Percentiles rank a stretch among this genome's conserved stretches.
These are phyloP conservation scores for Diplocarpon mali DNA, from an alignment of 2,329 filamentous ascomycete genomes.

Conservation along the genomic window DNA sequence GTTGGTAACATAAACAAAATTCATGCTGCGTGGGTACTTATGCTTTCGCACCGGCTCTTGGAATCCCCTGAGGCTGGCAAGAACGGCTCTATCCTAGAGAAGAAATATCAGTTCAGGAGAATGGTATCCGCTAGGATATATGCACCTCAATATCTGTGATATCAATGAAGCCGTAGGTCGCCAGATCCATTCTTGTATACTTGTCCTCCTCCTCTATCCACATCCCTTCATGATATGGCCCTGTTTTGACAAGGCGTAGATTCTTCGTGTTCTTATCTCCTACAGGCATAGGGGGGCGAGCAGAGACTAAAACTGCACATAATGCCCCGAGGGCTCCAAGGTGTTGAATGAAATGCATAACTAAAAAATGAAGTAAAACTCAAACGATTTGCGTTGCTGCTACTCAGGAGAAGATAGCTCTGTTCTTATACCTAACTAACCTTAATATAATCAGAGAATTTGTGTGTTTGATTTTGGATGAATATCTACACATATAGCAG, in stretches of 20 bases:
- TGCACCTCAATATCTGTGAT: constrained; percentile 12
- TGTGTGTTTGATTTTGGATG: too few relatives aligned
- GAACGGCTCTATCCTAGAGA: background rate
- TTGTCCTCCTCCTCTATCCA: constrained; percentile 14
- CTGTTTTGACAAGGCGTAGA: constrained; percentile 11
- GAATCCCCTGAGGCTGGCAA: background rate
- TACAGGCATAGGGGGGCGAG: too few relatives aligned
- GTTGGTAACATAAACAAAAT: constrained; percentile 4
- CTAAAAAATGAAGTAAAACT: background rate
- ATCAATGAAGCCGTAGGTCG: constrained; percentile 13
- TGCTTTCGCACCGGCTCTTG: background rate
- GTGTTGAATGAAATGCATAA: background rate
- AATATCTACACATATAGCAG: too few relatives aligned
- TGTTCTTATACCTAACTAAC: too few relatives aligned
- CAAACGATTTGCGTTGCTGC: too few relatives aligned
- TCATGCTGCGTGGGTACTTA: constrained; percentile 7
- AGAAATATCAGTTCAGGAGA: background rate
- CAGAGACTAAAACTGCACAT: constrained; percentile 1
- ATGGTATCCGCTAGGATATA: background rate
- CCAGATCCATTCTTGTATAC: constrained; percentile 5
- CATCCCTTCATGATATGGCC: constrained; percentile 6
- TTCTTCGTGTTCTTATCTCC: constrained; percentile 1
- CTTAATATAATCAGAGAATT: too few relatives aligned
- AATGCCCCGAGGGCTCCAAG: constrained; percentile 2
- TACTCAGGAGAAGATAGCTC: too few relatives aligned